Percentiles rank a stretch among this genome's conserved stretches.
Evolutionary conservation across 208 protist species (phyloP).

Genomic region (Trichomonas vaginalis): DNA sequence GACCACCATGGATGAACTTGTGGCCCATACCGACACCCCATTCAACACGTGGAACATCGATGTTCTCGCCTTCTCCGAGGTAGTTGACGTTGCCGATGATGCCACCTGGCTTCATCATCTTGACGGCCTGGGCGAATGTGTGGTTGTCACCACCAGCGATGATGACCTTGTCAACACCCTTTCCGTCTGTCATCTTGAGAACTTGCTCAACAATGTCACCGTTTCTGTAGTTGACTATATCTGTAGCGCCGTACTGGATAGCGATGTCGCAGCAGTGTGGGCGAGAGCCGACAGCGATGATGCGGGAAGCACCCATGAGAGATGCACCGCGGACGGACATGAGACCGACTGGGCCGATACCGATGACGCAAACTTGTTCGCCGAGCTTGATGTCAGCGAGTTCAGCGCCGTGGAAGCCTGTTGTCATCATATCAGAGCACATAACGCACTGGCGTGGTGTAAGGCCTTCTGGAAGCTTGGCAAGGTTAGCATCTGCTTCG

Average conservation of each 20-base stretch:
- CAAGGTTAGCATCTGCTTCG: not conserved
- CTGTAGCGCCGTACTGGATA: not conserved
- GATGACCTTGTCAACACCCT: not conserved
- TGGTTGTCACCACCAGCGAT: not conserved
- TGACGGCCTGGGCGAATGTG: not conserved
- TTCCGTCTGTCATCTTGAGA: not conserved
- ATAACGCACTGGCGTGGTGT: not conserved
- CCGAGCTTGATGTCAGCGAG: not conserved
- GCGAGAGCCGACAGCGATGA: not conserved
- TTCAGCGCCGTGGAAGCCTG: not conserved
- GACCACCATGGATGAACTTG: constrained; percentile 9
- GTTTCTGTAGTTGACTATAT: not conserved
- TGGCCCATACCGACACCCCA: not conserved
- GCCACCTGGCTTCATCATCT: not conserved
- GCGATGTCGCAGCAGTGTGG: not conserved
- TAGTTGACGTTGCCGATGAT: not conserved
- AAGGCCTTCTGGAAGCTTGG: not conserved
- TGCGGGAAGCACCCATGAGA: not conserved
- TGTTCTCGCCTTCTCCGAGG: not conserved
- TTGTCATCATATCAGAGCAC: constrained; percentile 3
- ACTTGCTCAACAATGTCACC: not conserved
- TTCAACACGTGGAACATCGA: not conserved
- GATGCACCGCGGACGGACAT: not conserved
- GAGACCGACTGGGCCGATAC: not conserved
- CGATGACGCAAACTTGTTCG: not conserved